Conservation (phyloP, 2,329 filamentous ascomycete genomes). For the Neurospora sp. region DNA sequence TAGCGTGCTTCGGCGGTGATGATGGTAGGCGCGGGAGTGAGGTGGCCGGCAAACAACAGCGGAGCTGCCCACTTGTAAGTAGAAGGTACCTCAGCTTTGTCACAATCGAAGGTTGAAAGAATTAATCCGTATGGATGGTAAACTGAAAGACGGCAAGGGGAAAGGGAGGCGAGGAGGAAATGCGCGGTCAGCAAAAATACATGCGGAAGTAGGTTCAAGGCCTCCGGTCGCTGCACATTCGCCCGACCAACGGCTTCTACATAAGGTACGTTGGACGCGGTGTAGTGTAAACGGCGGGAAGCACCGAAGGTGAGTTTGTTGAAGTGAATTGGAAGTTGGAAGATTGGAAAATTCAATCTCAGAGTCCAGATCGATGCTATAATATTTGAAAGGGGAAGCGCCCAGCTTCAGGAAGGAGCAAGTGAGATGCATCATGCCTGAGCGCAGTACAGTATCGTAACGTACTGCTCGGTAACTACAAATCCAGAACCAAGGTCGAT, state of each 20-base stretch:
- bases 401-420: background rate
- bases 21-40: background rate
- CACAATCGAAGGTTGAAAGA: background rate
- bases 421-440: background rate
- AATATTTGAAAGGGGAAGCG: background rate
- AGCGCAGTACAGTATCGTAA: background rate
- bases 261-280: background rate
- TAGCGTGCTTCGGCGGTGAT: background rate
- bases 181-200: background rate
- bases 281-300: background rate
- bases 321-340: background rate
- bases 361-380: background rate
- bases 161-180: background rate
- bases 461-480: background rate
- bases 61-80: background rate
- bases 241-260: background rate
- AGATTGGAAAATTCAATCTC: background rate
- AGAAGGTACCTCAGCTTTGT: background rate
- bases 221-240: background rate
- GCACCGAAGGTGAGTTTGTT: background rate
- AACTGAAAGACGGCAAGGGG: background rate
- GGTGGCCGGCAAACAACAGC: background rate
- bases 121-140: background rate
- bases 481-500: background rate
- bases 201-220: background rate